Evolutionary conservation across 768 basidiomycete species (phyloP).

Genomic region (Austroboletus eburneus): DNA sequence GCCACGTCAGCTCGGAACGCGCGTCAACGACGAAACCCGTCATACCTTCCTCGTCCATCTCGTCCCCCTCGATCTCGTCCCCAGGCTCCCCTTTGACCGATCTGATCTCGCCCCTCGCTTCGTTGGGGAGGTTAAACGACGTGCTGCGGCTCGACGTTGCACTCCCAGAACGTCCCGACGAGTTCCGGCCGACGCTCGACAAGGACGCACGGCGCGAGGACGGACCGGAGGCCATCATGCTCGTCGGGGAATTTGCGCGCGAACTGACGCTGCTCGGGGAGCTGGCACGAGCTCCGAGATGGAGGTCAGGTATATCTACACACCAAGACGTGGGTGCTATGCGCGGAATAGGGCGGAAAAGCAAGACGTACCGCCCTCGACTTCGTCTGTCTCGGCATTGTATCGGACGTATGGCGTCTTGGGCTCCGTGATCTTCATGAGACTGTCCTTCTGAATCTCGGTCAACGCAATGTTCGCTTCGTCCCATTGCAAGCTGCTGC

Average conservation of each 20-base stretch:
- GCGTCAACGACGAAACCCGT: neutral
- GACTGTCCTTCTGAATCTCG: constrained; percentile 89
- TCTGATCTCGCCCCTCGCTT: constrained; percentile 58
- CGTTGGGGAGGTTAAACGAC: constrained; percentile 75
- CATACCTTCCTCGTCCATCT: constrained; percentile 88
- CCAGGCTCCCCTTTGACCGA: constrained; percentile 38
- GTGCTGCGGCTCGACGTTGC: constrained; percentile 74
- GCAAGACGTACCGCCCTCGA: constrained; percentile 70
- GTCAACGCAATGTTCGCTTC: constrained; percentile 91
- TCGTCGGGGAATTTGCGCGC: constrained; percentile 51
- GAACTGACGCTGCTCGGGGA: constrained; percentile 41
- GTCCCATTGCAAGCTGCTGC: constrained; percentile 85
- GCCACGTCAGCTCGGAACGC: constrained; percentile 4
- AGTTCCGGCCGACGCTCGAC: constrained; percentile 54
- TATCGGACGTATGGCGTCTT: constrained; percentile 96
- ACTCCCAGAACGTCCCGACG: constrained; percentile 58
- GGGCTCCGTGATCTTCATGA: constrained; percentile 98
- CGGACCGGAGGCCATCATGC: constrained; percentile 57
- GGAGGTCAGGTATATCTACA: constrained; percentile 80
- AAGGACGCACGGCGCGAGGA: constrained; percentile 74
- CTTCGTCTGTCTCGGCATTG: constrained; percentile 77
- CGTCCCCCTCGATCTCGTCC: constrained; percentile 67
- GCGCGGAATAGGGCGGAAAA: neutral
- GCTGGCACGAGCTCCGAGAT: constrained; percentile 40
- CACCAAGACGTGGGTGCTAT: neutral